Percentiles rank a stretch among this genome's conserved stretches.
Evolutionary conservation across 306 rosid genomes (phyloP).

Genomic region (Oemleria cerasiformis): DNA sequence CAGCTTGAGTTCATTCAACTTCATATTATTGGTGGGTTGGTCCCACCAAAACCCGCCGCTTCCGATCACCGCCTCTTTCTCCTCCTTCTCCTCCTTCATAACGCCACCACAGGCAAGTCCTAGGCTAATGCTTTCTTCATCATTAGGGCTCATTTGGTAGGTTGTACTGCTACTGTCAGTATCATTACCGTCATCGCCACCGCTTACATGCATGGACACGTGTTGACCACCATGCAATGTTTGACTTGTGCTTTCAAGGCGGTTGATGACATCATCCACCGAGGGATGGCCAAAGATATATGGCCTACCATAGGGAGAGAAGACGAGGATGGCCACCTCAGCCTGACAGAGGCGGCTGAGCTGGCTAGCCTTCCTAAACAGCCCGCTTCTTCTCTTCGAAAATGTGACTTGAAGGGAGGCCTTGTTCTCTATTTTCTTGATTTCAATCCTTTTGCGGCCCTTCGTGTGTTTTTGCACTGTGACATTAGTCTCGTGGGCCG

Average conservation of each 20-base stretch:
- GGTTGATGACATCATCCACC: background rate
- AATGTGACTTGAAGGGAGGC: conserved; percentile 10
- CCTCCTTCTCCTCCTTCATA: background rate
- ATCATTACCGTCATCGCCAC: background rate
- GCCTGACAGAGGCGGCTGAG: background rate
- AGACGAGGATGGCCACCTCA: conserved; percentile 1
- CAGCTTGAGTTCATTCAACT: conserved; percentile 17
- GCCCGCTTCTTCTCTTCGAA: conserved; percentile 14
- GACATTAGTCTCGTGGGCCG: too few relatives aligned
- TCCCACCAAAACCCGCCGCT: conserved; percentile 22
- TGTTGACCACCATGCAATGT: too few relatives aligned
- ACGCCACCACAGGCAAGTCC: too few relatives aligned
- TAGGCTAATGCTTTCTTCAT: too few relatives aligned
- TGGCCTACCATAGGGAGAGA: conserved; percentile 5
- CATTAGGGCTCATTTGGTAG: background rate
- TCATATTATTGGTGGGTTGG: conserved; percentile 6
- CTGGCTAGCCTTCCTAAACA: conserved; percentile 16
- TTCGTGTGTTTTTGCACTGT: background rate
- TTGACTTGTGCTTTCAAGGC: background rate
- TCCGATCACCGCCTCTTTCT: background rate
- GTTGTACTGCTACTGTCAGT: background rate
- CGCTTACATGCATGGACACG: background rate
- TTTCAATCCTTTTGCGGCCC: conserved; percentile 8
- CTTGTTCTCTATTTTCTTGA: conserved; percentile 9
- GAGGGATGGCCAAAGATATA: conserved; percentile 18